phyloP scores from a whole-genome alignment of 208 protist species.

The Kentomonas sorsogonicus region DNA sequence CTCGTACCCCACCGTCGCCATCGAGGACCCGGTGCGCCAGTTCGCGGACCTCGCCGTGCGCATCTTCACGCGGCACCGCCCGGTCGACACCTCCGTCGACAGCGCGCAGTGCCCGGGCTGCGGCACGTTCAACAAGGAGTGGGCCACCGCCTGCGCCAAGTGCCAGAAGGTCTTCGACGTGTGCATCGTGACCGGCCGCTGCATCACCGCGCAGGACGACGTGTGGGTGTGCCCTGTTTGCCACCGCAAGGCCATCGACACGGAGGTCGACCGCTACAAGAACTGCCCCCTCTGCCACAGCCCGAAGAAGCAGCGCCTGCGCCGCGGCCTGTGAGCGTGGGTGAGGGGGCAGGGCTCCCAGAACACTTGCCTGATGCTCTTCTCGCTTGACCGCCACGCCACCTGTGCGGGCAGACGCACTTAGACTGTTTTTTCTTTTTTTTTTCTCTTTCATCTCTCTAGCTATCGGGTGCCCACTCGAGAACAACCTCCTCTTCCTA shows the following conservation, averaged over 20 bases:
- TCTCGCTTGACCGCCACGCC: no score
- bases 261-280: constrained; percentile 53
- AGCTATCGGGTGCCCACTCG: no score
- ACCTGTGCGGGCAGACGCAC: no score
- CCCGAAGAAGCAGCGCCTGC: constrained; percentile 44
- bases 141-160: constrained; percentile 68
- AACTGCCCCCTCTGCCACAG: constrained; percentile 93
- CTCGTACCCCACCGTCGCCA: constrained; percentile 73
- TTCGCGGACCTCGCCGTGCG: constrained; percentile 89
- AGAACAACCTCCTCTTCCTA: no score
- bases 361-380: no score
- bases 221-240: constrained; percentile 81
- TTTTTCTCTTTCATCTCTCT: no score
- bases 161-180: constrained; percentile 81
- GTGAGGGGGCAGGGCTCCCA: no score
- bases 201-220: constrained; percentile 57
- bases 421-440: no score
- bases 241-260: constrained; percentile 77
- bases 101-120: constrained; percentile 79
- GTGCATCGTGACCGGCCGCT: constrained; percentile 85
- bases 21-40: constrained; percentile 53
- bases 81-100: constrained; percentile 73
- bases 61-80: constrained; percentile 90
- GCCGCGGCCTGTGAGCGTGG: constrained; percentile 18
- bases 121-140: constrained; percentile 87